phyloP scores from a whole-genome alignment of 177 flowering plant species.

The Tripterygium wilfordii region DNA sequence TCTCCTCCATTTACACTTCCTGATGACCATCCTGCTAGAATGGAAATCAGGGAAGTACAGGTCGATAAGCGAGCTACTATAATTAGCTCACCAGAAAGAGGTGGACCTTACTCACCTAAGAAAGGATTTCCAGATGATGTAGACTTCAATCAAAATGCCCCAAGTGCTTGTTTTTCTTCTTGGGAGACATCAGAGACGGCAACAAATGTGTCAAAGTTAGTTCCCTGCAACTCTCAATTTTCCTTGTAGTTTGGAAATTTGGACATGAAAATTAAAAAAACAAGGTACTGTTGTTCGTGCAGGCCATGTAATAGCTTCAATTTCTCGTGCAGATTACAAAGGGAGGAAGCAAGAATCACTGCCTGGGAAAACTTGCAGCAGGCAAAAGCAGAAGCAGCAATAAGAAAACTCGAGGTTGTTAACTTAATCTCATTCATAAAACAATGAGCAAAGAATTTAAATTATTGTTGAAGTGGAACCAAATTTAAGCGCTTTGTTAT shows the following conservation, averaged over 20 bases:
- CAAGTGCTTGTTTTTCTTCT: conserved; percentile 30
- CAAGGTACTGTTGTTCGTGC: too few species aligned
- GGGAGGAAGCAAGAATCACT: conserved; percentile 87
- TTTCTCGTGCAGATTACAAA: conserved; percentile 42
- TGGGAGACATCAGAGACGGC: conserved; percentile 63
- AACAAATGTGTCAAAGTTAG: conserved; percentile 52
- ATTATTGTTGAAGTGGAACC: too few species aligned
- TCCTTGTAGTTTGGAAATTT: neutral
- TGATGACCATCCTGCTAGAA: conserved; percentile 23
- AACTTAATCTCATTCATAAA: too few species aligned
- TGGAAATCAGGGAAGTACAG: conserved; percentile 78
- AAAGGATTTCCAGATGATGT: conserved; percentile 29
- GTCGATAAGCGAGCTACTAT: conserved; percentile 67
- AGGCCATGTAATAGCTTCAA: too few species aligned
- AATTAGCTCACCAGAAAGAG: conserved; percentile 57
- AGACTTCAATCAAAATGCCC: conserved; percentile 34
- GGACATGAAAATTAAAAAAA: too few species aligned
- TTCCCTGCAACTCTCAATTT: neutral
- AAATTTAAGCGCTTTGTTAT: too few species aligned
- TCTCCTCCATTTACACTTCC: conserved; percentile 34
- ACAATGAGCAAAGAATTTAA: too few species aligned
- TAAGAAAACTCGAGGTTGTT: conserved; percentile 79
- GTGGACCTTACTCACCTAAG: conserved; percentile 22
- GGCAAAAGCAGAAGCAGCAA: conserved; percentile 94
- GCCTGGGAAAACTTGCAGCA: conserved; percentile 97